These are phyloP conservation scores for Fragilaria radians DNA, from an alignment of 108 stramenopile genomes.

Conservation along the genomic window DNA sequence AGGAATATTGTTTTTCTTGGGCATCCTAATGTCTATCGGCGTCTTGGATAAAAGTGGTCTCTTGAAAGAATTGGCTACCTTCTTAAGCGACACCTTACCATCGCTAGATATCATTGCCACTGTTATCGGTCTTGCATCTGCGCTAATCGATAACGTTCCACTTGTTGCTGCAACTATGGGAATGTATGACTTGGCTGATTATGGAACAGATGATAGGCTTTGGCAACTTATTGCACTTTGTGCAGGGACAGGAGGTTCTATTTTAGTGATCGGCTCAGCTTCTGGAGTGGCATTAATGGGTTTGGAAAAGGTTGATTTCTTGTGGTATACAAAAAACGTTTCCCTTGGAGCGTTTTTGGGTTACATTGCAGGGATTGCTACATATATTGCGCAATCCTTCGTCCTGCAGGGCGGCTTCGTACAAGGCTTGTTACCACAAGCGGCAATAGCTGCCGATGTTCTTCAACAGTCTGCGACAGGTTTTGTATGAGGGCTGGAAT, in stretches of 20 bases:
- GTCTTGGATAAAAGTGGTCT: conserved; percentile 90
- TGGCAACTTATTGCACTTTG: conserved; percentile 95
- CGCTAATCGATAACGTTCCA: conserved; percentile 93
- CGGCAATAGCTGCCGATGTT: conserved; percentile 17
- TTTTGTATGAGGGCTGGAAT: too few relatives aligned
- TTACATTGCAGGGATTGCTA: conserved; percentile 88
- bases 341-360: conserved; percentile 77
- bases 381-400: conserved; percentile 71
- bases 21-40: conserved; percentile 93
- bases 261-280: conserved; percentile 89
- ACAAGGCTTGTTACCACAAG: conserved; percentile 22
- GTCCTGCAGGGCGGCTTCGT: conserved; percentile 54
- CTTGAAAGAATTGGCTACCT: conserved; percentile 79
- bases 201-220: conserved; percentile 82
- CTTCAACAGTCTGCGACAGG: conserved; percentile 8
- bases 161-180: conserved; percentile 93
- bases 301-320: conserved; percentile 91
- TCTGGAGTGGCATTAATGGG: conserved; percentile 94
- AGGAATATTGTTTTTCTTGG: conserved; percentile 91
- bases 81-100: conserved; percentile 80
- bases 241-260: conserved; percentile 92
- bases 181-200: conserved; percentile 88
- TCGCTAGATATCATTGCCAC: conserved; percentile 90
- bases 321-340: conserved; percentile 92
- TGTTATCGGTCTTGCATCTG: conserved; percentile 87